Base-by-base conservation (phyloP, 148 eudicot species). In the Rhododendron simsii region DNA sequence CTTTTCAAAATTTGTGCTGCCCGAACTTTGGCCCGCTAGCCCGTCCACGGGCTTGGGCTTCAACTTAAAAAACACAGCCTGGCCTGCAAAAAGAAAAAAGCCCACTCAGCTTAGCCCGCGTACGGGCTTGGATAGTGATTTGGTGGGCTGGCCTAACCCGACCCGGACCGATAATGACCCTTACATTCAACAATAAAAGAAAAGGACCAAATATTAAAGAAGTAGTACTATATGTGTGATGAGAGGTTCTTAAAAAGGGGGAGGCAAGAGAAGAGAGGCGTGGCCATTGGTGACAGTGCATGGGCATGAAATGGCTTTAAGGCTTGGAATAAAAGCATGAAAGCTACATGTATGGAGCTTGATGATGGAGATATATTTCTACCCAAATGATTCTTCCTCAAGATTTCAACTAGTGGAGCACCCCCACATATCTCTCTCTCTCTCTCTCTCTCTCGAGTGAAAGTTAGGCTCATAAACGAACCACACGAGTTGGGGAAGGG, bases 241-340 rank as follows among this genome's bases (percentile, higher is more conserved):
- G 85, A 82, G 89, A 77, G 87, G 39, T 85, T 81, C 82, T 44
- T 35, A 76, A 78, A 50, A 82, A 85, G 69, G 77, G 85, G 61
- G 78, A 39, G 51, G 87, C 85, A 85, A 47, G 87, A 83, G 71
- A 37, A 41, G 85, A 86, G 63, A 82, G 83, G 87, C 87, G 87
- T 86, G 90, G 86, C 71, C 79, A 82, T 77, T 67, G 83, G 83
- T 88, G 85, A 85, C 86, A 88, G 87, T 86, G 90, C 87, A 88
- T 86, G 90, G 89, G 84, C 86, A 83, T 82, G 87, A 83, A 78
- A 41, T 63, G 76, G 77, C 28, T 65, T 65, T n/a, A 67, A 67
- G 69, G 80, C 87, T 86, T 80, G 84, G 69, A 80, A 86, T 73
- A 48, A 86, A 81, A 86, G 87, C 80, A 55, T 80, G 77, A 80